These are phyloP conservation scores for Thalassiosira sp. DNA, from an alignment of 352 stramenopile species.

Conservation along the genomic window DNA sequence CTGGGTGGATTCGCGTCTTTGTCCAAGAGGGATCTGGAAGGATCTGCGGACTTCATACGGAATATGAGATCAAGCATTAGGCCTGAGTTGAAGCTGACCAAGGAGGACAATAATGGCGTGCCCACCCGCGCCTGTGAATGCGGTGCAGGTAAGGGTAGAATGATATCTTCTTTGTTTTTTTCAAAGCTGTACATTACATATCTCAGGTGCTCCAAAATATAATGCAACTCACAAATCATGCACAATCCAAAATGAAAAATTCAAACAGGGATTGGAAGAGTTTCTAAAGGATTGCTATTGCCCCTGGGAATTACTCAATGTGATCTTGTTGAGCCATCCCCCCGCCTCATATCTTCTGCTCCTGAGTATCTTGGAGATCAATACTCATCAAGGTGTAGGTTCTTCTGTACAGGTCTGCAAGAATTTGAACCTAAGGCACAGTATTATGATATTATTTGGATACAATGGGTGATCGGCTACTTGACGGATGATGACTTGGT, in stretches of 20 bases:
- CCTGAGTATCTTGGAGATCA: slow-evolving; percentile 86
- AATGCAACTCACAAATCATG: too few species aligned
- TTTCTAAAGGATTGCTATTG: slow-evolving; percentile 92
- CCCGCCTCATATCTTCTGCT: slow-evolving; percentile 87
- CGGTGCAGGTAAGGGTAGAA: slow-evolving; percentile 52
- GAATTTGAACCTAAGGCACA: slow-evolving; percentile 61
- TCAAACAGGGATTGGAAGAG: slow-evolving; percentile 90
- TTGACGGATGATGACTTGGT: slow-evolving; percentile 94
- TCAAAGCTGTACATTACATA: too few species aligned
- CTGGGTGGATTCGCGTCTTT: slow-evolving; percentile 85
- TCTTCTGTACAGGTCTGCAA: slow-evolving; percentile 91
- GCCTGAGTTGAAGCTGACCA: slow-evolving; percentile 41
- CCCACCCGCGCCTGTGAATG: slow-evolving; percentile 63
- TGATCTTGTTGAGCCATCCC: slow-evolving; percentile 93
- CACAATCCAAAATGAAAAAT: neutral
- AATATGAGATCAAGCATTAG: slow-evolving; percentile 33
- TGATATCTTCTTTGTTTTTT: too few species aligned
- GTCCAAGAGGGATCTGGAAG: slow-evolving; percentile 69
- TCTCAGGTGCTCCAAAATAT: neutral
- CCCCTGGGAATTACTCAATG: slow-evolving; percentile 86
- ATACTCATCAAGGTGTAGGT: slow-evolving; percentile 67
- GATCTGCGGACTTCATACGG: slow-evolving; percentile 64
- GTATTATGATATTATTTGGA: slow-evolving; percentile 94
- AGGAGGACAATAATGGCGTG: slow-evolving; percentile 25
- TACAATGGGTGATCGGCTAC: slow-evolving; percentile 96